Evolutionary conservation across 768 basidiomycete species (phyloP), one percentile per base, ranked within the genome.

Genomic region (Phaffia australis): DNA sequence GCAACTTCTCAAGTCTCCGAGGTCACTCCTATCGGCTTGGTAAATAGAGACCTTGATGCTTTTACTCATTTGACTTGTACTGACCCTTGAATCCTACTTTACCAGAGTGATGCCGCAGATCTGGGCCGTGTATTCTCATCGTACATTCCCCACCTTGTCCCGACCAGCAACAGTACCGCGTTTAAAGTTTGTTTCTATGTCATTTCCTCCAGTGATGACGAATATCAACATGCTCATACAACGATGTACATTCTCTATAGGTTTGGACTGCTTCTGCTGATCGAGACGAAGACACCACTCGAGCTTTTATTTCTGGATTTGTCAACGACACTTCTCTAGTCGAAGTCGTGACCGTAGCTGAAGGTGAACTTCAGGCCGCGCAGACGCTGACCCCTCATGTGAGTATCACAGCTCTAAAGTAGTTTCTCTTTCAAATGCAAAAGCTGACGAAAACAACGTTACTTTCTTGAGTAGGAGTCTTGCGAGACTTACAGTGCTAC

Each of bases 371-470:
- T 4, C 47, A 46, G 9, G 60, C 60, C 25, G 60, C 42, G 18
- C 47, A 60, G 47, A 60, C 60, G n/a, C 23, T 60, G 9, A 48
- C 42, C 8, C 60, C 60, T 60, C 60, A 60, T 30, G 60, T 60
- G 35, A 16, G 60, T 48, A 35, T 23, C 27, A n/a, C 8, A 54
- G 8, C 27, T 27, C 8, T 8, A 4, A 4, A 54, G 6, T 54
- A 16, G 27, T 54, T 4, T 16, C 18, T 54, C 52, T 5, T 27
- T 54, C n/a, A 54, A n/a, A 16, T n/a, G 5, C 18, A n/a, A 27
- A 42, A 42, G 11, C 35, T 42, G 35, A 42, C 11, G 35, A 11
- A 11, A 42, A 11, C 4, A 18, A 2, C 5, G 55, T 25, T 25
- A 11, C 5, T 56, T 16, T 6, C 27, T 23, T 56, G 55, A 56